phyloP scores from a whole-genome alignment of 1,284 basidiomycete species.

The Trametes polyzona region DNA sequence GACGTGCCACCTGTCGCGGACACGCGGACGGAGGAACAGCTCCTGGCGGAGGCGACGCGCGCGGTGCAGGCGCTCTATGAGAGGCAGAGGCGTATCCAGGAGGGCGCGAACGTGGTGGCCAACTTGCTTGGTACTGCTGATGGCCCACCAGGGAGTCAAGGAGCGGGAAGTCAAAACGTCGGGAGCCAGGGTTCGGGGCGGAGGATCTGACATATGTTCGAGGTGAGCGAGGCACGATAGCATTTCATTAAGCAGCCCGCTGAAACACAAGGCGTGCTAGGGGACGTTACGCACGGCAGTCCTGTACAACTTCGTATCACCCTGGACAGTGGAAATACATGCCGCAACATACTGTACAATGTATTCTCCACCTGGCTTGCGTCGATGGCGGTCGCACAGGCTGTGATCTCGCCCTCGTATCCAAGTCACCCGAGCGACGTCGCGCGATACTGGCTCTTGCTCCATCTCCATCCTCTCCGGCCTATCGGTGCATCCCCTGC shows the following conservation, averaged over 20 bases:
- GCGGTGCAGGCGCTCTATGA: conserved; percentile 46
- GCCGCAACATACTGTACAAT: no score
- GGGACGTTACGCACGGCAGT: no score
- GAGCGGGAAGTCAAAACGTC: background rate
- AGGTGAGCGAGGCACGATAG: no score
- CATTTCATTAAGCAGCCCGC: no score
- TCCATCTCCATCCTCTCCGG: conserved; percentile 9
- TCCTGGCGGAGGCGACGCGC: conserved; percentile 41
- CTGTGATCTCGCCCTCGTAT: conserved; percentile 4
- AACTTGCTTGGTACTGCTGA: conserved; percentile 38
- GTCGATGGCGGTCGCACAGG: conserved; percentile 2
- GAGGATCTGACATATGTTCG: background rate
- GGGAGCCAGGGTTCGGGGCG: background rate
- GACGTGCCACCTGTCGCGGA: conserved; percentile 24
- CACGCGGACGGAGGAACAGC: conserved; percentile 37
- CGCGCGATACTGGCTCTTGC: conserved; percentile 3
- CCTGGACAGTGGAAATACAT: no score
- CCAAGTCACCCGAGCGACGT: background rate
- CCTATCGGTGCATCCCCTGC: background rate
- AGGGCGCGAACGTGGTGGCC: conserved; percentile 45
- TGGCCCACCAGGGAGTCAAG: conserved; percentile 1
- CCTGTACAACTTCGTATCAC: no score
- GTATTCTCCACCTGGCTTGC: conserved; percentile 2
- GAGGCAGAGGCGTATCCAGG: conserved; percentile 45
- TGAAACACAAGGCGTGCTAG: no score